These are phyloP conservation scores for Camelina neglecta DNA, from an alignment of 345 rosid species.

Conservation along the genomic window DNA sequence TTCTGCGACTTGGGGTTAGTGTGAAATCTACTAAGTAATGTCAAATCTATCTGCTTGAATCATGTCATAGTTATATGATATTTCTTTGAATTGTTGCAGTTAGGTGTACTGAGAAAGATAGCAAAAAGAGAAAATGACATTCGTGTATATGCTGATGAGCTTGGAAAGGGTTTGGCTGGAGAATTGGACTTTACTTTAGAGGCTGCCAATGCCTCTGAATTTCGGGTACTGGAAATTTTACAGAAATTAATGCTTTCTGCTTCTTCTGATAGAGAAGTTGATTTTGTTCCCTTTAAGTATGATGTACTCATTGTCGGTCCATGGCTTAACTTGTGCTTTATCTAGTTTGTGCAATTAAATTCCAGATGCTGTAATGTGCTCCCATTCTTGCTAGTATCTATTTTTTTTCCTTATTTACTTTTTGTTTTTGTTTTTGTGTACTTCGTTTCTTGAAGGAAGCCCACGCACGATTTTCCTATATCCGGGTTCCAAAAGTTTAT, in stretches of 20 bases:
- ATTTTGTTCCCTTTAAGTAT: neutral
- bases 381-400: conserved; percentile 4
- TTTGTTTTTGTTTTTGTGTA: neutral
- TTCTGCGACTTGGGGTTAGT: conserved; percentile 91
- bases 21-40: conserved; percentile 18
- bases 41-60: conserved; percentile 19
- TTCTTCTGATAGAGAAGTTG: conserved; percentile 21
- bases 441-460: conserved; percentile 66
- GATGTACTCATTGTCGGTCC: neutral
- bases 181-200: conserved; percentile 88
- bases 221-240: conserved; percentile 59
- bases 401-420: neutral
- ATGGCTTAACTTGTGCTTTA: neutral
- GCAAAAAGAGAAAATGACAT: conserved; percentile 85
- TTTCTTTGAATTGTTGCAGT: conserved; percentile 53
- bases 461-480: conserved; percentile 69
- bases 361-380: neutral
- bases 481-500: conserved; percentile 73
- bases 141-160: conserved; percentile 94
- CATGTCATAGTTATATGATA: conserved; percentile 33
- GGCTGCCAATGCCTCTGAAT: conserved; percentile 85
- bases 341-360: conserved; percentile 23
- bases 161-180: conserved; percentile 93
- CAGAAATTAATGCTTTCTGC: conserved; percentile 16
- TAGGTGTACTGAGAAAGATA: conserved; percentile 83